Base-by-base conservation (phyloP, 768 basidiomycete genomes). In the Mycena floridula region DNA sequence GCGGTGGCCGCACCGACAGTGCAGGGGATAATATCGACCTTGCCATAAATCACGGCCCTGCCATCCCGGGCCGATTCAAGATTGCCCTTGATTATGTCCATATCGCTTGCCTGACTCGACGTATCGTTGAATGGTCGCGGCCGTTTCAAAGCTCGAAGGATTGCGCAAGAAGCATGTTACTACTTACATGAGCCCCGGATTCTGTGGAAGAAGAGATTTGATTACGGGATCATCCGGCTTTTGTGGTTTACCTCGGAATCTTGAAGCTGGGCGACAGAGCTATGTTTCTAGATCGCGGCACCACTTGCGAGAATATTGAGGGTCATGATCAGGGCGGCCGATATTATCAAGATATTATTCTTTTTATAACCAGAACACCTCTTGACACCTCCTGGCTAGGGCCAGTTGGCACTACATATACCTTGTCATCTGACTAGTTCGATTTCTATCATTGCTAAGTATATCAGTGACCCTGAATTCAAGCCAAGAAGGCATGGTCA, bases 101-200 rank as follows among this genome's bases (percentile, higher is more conserved):
- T 84, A 0, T 65, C 53, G 38, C 65, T 56, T 38, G 85, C n/a
- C n/a, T n/a, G n/a, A n/a, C n/a, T n/a, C n/a, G n/a, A n/a, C 53
- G 54, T 76, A 72, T 9, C 50, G 47, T 50, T 84, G 74, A n/a
- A 87, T 73, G 2, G 49, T 52, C 20, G 65, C 62, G 50, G 85
- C 76, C 6, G 60, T 50, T 36, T 82, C 79, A 50, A 86, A 85
- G 4, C 68, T 65, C 7, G 61, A 49, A 0, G 72, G 61, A 15
- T 64, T 68, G 24, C 85, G 76, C 26, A 86, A 67, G 11, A 85
- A 67, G 52, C 81, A 85, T 0, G 81, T 82, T 0, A n/a, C n/a
- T n/a, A n/a, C n/a, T n/a, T n/a, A 85, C 78, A 2, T 69, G 77
- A 3, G 74, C 67, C 28, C 83, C 82, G 41, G 68, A 59, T 5